phyloP scores from a whole-genome alignment of 805 yeast genomes.

The Starmerella gropengiesseri region DNA sequence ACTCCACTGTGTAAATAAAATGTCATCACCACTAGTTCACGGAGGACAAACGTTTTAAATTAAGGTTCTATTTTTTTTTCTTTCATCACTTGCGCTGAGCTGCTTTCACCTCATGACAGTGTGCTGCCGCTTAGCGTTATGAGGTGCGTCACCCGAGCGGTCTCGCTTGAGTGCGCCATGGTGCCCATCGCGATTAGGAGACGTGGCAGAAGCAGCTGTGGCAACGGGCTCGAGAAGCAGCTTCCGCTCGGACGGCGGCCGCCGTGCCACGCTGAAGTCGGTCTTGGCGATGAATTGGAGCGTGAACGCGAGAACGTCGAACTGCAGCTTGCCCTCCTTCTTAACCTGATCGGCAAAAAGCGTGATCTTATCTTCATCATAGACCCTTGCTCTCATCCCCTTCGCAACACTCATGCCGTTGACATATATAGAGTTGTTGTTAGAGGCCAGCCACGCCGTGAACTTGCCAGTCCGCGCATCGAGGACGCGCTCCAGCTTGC shows the following conservation, averaged over 20 bases:
- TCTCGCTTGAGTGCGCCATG: conserved; percentile 13
- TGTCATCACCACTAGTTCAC: too few relatives aligned
- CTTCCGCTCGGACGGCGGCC: conserved; percentile 13
- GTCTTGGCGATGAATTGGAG: conserved; percentile 5
- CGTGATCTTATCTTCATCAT: conserved; percentile 54
- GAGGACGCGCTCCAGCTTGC: conserved; percentile 40
- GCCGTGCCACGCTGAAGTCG: conserved; percentile 2
- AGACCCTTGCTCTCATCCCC: conserved; percentile 44
- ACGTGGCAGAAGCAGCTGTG: neutral
- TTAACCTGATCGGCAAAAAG: conserved; percentile 49
- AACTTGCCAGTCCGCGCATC: conserved; percentile 33
- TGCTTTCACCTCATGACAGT: conserved; percentile 12
- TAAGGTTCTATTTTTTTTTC: neutral
- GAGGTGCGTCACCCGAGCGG: conserved; percentile 14
- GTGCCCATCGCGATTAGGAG: neutral
- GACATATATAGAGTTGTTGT: conserved; percentile 59
- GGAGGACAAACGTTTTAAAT: too few relatives aligned
- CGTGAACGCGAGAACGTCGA: conserved; percentile 14
- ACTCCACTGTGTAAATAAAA: neutral
- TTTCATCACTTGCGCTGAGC: neutral
- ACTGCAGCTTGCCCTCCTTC: conserved; percentile 31
- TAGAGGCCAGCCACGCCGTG: conserved; percentile 71
- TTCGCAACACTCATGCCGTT: conserved; percentile 48
- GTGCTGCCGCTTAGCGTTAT: conserved; percentile 18
- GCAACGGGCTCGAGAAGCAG: conserved; percentile 5